Conservation (phyloP, 2,329 filamentous ascomycete species). For the Xylariomycetidae sp. region DNA sequence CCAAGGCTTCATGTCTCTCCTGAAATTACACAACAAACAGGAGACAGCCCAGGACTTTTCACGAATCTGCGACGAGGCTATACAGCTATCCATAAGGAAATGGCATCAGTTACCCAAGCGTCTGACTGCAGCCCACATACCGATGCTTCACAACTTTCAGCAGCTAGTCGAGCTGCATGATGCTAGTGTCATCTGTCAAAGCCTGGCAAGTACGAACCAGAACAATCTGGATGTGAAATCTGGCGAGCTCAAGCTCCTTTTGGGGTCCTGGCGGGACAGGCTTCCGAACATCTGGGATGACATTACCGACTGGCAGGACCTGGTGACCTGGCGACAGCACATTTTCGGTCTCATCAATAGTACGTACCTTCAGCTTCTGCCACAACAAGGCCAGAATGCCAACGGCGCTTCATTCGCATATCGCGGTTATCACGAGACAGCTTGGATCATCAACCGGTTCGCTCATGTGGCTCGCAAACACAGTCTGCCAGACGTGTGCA, state of each 20-base stretch:
- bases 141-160: constrained; percentile 94
- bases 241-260: constrained; percentile 86
- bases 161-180: constrained; percentile 96
- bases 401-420: constrained; percentile 94
- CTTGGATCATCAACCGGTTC: constrained; percentile 99
- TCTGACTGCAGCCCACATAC: constrained; percentile 92
- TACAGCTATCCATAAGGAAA: constrained; percentile 93
- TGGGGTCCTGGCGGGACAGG: constrained; percentile 92
- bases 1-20: constrained; percentile 94
- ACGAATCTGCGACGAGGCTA: constrained; percentile 90
- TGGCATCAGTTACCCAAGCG: constrained; percentile 97
- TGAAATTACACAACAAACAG: constrained; percentile 89
- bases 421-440: constrained; percentile 95
- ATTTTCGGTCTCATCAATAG: constrained; percentile 97
- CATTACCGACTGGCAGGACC: constrained; percentile 97
- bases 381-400: constrained; percentile 73
- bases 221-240: constrained; percentile 89
- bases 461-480: constrained; percentile 97
- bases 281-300: constrained; percentile 98
- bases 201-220: constrained; percentile 77
- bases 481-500: constrained; percentile 93
- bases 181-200: constrained; percentile 92
- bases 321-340: constrained; percentile 99
- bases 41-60: constrained; percentile 79
- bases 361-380: constrained; percentile 83